Base-by-base conservation (phyloP, 768 basidiomycete genomes). In the Botryobasidium botryosum region DNA sequence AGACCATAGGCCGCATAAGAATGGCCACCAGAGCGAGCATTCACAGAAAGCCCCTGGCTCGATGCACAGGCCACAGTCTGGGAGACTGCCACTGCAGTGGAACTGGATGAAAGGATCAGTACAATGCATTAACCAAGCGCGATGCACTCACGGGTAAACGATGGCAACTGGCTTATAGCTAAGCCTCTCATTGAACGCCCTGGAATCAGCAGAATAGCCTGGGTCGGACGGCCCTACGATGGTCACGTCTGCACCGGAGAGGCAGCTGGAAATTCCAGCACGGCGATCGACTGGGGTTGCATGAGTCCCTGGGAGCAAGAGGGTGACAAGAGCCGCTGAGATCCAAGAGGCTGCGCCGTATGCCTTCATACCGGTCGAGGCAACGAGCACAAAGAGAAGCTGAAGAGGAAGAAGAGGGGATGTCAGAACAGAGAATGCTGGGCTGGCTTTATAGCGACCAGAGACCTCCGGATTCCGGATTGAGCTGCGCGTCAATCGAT, bases 1-100 rank as follows among this genome's bases (percentile, higher is more conserved):
- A 59, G 44, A 1, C 51, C 52, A 43, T 44, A 56, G 59, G n/a
- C n/a, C n/a, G n/a, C n/a, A n/a, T n/a, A n/a, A n/a, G n/a, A n/a
- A n/a, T n/a, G n/a, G n/a, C n/a, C 59, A 1, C 52, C 52, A 4
- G 52, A 53, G 13, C 46, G 40, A 18, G 52, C 50, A 1, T 43
- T 43, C 6, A 53, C 52, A 23, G 51, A 36, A 8, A 51, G 25
- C 17, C 36, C 42, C 5, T 35, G 18, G 8, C 32, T 42, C 17
- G 41, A 23, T 4, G 38, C 52, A 33, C 52, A 53, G 23, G 40
- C 35, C 3, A 53, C 43, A 12, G 46, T 40, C 6, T 39, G 25
- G 13, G 42, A 25, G 3, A 53, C 47, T 26, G 51, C 33, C 6
- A 32, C n/a, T 21, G 39, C 42, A 4, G 51, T 23, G n/a, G 33